Conservation (phyloP, 345 rosid species). For the Brassica carinata region DNA sequence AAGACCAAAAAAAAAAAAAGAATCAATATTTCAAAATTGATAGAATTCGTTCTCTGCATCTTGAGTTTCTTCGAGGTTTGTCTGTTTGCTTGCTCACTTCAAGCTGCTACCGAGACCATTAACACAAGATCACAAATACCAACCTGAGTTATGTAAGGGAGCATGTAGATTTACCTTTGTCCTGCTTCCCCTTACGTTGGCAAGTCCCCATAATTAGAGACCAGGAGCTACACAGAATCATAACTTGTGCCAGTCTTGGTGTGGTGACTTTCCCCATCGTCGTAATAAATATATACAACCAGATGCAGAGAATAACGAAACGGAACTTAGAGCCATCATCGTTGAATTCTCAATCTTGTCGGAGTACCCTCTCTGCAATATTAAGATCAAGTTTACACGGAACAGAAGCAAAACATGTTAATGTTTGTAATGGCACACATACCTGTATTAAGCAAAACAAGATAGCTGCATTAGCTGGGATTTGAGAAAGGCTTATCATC, state of each 20-base stretch:
- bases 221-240: conserved; percentile 38
- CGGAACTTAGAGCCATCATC: conserved; percentile 60
- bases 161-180: conserved; percentile 22
- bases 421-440: conserved; percentile 1
- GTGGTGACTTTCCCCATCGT: conserved; percentile 90
- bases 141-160: conserved; percentile 5
- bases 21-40: not conserved
- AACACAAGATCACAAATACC: conserved; percentile 9
- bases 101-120: conserved; percentile 31
- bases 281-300: conserved; percentile 81
- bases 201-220: conserved; percentile 21
- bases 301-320: conserved; percentile 69
- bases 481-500: conserved; percentile 85
- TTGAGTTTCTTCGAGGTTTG: conserved; percentile 9
- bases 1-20: not conserved
- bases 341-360: conserved; percentile 68
- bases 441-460: conserved; percentile 69
- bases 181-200: not conserved
- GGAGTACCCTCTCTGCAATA: conserved; percentile 75
- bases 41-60: conserved; percentile 7
- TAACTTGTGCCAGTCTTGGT: conserved; percentile 75
- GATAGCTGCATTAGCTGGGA: conserved; percentile 77
- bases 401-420: not conserved
- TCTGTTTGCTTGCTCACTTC: conserved; percentile 18
- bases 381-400: not conserved